Evolutionary conservation across 768 basidiomycete genomes (phyloP).

Genomic region (Suillus plorans): DNA sequence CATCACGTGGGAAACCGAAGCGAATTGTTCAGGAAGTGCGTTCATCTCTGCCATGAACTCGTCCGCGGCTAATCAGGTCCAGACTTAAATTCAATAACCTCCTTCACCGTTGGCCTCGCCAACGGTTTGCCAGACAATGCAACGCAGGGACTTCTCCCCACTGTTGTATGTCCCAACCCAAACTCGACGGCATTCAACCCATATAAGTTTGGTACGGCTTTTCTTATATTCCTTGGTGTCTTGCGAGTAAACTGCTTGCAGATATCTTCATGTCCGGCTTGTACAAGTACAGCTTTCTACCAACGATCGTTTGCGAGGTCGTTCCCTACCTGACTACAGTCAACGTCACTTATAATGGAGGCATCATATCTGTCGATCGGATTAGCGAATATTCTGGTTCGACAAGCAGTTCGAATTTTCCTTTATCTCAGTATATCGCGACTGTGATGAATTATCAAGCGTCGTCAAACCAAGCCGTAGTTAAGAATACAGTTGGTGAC

Average conservation of each 20-base stretch:
- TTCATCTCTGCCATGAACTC: neutral
- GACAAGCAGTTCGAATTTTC: neutral
- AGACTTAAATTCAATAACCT: neutral
- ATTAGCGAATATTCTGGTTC: neutral
- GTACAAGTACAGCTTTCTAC: slow-evolving; percentile 17
- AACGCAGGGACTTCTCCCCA: slow-evolving; percentile 5
- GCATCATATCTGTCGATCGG: neutral
- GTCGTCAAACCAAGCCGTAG: neutral
- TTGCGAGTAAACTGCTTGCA: slow-evolving; percentile 4
- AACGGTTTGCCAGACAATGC: neutral
- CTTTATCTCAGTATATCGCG: neutral
- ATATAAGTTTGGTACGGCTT: slow-evolving; percentile 1
- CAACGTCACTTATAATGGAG: slow-evolving; percentile 13
- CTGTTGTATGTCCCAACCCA: slow-evolving; percentile 6
- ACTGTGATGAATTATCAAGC: slow-evolving; percentile 3
- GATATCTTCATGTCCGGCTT: slow-evolving; percentile 1
- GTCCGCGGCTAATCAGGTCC: neutral
- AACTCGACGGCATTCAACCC: neutral
- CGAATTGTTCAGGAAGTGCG: slow-evolving; percentile 5
- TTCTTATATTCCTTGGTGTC: neutral
- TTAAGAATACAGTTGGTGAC: slow-evolving; percentile 4
- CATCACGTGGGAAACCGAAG: neutral
- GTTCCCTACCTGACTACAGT: slow-evolving; percentile 13
- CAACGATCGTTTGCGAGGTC: slow-evolving; percentile 10
- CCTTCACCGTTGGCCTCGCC: neutral